These are phyloP conservation scores for Cyphellophora europaea DNA, from an alignment of 2,329 filamentous ascomycete species.

Conservation along the genomic window DNA sequence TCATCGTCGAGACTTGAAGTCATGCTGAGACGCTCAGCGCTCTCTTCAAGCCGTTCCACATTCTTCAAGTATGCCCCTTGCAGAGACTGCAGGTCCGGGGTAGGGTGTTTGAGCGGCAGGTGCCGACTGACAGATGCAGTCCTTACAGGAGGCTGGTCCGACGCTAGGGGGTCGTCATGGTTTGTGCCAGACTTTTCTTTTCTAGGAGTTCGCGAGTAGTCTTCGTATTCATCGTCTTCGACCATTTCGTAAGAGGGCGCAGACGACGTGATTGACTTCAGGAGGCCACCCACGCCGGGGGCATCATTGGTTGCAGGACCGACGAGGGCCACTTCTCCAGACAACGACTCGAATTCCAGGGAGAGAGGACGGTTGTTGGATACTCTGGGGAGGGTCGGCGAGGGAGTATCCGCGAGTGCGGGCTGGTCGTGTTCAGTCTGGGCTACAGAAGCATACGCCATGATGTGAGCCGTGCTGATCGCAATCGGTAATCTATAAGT, in stretches of 20 bases:
- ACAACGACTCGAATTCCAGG: slow-evolving; percentile 1
- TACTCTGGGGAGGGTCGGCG: no score
- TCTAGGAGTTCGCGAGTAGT: slow-evolving; percentile 16
- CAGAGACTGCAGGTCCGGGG: slow-evolving; percentile 38
- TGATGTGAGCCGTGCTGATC: no score
- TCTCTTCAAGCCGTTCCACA: slow-evolving; percentile 39
- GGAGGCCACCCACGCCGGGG: slow-evolving; percentile 23
- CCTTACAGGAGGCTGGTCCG: slow-evolving; percentile 15
- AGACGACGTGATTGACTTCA: slow-evolving; percentile 26
- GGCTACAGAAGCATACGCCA: background rate
- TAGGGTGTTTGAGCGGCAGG: slow-evolving; percentile 37
- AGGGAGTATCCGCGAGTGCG: no score
- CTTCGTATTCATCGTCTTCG: slow-evolving; percentile 36
- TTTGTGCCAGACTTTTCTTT: slow-evolving; percentile 5
- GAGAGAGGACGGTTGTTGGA: no score
- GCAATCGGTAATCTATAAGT: no score
- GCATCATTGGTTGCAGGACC: slow-evolving; percentile 1
- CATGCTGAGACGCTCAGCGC: slow-evolving; percentile 38
- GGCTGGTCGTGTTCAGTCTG: background rate
- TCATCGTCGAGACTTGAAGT: slow-evolving; percentile 37
- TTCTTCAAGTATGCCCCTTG: slow-evolving; percentile 42
- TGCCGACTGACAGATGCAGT: slow-evolving; percentile 31
- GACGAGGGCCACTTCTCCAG: background rate
- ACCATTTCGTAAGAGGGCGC: slow-evolving; percentile 34
- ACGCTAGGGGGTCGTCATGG: slow-evolving; percentile 7